These are phyloP conservation scores for Fusarium pseudocircinatum DNA, from an alignment of 2,329 filamentous ascomycete genomes.

Conservation along the genomic window DNA sequence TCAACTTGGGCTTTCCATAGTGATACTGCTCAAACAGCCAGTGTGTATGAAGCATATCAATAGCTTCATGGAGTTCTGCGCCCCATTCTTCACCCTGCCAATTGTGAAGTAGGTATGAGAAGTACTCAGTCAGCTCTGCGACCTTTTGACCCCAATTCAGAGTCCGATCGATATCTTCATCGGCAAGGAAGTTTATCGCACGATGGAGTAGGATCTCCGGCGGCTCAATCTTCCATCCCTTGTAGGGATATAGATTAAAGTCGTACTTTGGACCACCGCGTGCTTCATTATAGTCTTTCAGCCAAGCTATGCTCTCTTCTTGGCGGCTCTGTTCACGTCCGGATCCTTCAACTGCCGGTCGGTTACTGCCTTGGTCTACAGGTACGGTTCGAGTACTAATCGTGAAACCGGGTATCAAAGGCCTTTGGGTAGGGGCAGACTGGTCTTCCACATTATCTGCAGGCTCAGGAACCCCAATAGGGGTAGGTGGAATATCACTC, in stretches of 20 bases:
- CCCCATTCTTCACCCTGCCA: conserved; percentile 44
- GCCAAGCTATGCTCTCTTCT: conserved; percentile 2
- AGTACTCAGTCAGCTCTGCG: conserved; percentile 51
- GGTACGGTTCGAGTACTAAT: conserved; percentile 15
- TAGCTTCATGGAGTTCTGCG: conserved; percentile 42
- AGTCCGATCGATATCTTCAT: conserved; percentile 58
- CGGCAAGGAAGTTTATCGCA: conserved; percentile 57
- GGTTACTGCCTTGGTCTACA: background rate
- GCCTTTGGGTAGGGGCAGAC: background rate
- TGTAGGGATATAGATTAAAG: conserved; percentile 40
- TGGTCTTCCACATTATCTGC: background rate
- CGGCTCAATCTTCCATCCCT: conserved; percentile 48
- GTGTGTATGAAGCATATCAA: conserved; percentile 49
- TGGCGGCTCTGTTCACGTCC: background rate
- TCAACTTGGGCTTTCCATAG: conserved; percentile 43
- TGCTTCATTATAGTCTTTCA: background rate
- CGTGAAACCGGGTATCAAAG: conserved; percentile 14
- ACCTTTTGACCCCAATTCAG: conserved; percentile 52
- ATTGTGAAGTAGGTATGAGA: conserved; percentile 47
- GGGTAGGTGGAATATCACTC: background rate
- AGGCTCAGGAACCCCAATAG: background rate
- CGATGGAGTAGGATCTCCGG: conserved; percentile 47
- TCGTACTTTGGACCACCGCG: background rate
- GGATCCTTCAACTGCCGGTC: background rate
- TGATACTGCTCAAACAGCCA: conserved; percentile 49